Conservation (phyloP, 2,329 filamentous ascomycete species). For the Colletotrichum noveboracense region DNA sequence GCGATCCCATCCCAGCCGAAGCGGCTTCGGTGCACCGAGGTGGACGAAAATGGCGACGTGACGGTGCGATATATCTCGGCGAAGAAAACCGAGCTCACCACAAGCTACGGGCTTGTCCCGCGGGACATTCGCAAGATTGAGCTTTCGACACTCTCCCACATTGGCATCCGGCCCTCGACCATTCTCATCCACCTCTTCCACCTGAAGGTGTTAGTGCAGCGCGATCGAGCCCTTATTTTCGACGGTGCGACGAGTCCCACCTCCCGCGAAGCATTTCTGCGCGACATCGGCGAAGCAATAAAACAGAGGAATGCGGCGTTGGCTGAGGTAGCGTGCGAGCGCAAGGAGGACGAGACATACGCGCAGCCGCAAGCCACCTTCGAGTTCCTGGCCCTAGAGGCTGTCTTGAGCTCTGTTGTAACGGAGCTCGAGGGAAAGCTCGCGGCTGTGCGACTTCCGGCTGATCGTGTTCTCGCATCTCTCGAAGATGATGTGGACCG, state of each 20-base stretch:
- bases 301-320: not conserved
- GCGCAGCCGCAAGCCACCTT: slow-evolving; percentile 75
- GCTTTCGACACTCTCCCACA: slow-evolving; percentile 91
- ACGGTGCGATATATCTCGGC: slow-evolving; percentile 96
- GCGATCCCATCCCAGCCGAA: not conserved
- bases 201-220: slow-evolving; percentile 91
- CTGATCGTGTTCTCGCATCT: slow-evolving; percentile 85
- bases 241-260: slow-evolving; percentile 93
- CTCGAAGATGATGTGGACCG: slow-evolving; percentile 96
- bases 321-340: slow-evolving; percentile 60
- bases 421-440: slow-evolving; percentile 92
- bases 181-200: slow-evolving; percentile 95
- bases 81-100: slow-evolving; percentile 95
- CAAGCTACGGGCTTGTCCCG: slow-evolving; percentile 87
- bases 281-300: slow-evolving; percentile 81
- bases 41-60: slow-evolving; percentile 89
- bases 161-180: slow-evolving; percentile 87
- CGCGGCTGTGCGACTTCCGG: slow-evolving; percentile 88
- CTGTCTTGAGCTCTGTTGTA: slow-evolving; percentile 91
- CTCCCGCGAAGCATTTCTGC: slow-evolving; percentile 95
- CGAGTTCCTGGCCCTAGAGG: slow-evolving; percentile 93
- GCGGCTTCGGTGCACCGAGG: slow-evolving; percentile 87
- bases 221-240: slow-evolving; percentile 91
- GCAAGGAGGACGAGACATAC: slow-evolving; percentile 68
- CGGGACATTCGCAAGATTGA: slow-evolving; percentile 97